These are phyloP conservation scores for Fusarium anthophilum DNA, from an alignment of 2,329 filamentous ascomycete genomes.

Conservation along the genomic window DNA sequence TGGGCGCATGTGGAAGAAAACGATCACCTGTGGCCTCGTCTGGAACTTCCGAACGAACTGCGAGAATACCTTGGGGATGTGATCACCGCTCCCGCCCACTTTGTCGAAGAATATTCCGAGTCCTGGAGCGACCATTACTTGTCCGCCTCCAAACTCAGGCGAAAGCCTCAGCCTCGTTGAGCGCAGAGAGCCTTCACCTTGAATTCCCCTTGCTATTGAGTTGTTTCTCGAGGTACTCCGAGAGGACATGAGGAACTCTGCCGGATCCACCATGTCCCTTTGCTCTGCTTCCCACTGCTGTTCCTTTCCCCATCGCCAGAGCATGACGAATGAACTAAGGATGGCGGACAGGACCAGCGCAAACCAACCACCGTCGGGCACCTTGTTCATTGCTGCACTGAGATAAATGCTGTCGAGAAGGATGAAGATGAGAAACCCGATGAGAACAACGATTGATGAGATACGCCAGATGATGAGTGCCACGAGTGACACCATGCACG, in stretches of 20 bases:
- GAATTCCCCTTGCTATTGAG: constrained; percentile 30
- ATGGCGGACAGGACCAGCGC: constrained; percentile 72
- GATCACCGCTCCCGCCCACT: constrained; percentile 69
- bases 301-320: constrained; percentile 84
- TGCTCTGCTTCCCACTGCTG: constrained; percentile 78
- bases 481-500: constrained; percentile 76
- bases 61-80: constrained; percentile 59
- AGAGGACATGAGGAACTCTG: constrained; percentile 45
- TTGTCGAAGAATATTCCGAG: constrained; percentile 84
- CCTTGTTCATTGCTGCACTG: constrained; percentile 75
- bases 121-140: constrained; percentile 60
- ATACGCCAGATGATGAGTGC: constrained; percentile 78
- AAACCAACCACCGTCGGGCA: constrained; percentile 82
- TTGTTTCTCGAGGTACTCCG: constrained; percentile 39
- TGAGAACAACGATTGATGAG: constrained; percentile 66
- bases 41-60: constrained; percentile 79
- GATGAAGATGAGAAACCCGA: constrained; percentile 72
- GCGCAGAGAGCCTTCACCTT: constrained; percentile 26
- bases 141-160: constrained; percentile 53
- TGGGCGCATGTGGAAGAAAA: constrained; percentile 79
- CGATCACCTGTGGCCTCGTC: constrained; percentile 71
- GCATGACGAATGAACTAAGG: constrained; percentile 71
- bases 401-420: constrained; percentile 75
- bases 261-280: constrained; percentile 64
- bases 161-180: constrained; percentile 44